phyloP scores from a whole-genome alignment of 2,329 filamentous ascomycete genomes.

The Sporothrix pseudoabietina region DNA sequence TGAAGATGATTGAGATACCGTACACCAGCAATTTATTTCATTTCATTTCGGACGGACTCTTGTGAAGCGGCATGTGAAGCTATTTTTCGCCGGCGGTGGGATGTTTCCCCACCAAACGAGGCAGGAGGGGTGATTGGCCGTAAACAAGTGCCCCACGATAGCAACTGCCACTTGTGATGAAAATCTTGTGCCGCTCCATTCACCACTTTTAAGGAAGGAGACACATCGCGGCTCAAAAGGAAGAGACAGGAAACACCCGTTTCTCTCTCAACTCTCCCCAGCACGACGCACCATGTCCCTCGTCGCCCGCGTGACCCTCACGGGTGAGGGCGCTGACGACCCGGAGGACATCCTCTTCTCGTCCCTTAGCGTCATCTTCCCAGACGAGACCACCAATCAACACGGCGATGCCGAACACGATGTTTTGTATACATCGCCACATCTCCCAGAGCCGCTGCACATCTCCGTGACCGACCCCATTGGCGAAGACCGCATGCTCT shows the following conservation, averaged over 20 bases:
- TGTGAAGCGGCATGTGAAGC: background rate
- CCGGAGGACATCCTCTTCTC: conserved; percentile 64
- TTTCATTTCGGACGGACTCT: background rate
- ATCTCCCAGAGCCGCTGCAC: conserved; percentile 49
- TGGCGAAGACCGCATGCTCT: conserved; percentile 60
- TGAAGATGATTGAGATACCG: background rate
- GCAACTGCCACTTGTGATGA: background rate
- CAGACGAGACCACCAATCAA: conserved; percentile 66
- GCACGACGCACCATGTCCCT: conserved; percentile 49
- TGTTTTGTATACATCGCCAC: conserved; percentile 61
- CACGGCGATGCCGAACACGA: conserved; percentile 64
- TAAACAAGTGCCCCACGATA: background rate
- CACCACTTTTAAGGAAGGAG: background rate
- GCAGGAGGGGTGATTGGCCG: background rate
- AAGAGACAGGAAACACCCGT: background rate
- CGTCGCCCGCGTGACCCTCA: conserved; percentile 48
- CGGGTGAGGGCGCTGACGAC: conserved; percentile 43
- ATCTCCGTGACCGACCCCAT: conserved; percentile 53
- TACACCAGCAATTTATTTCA: background rate
- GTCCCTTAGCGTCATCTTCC: conserved; percentile 65
- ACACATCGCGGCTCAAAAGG: background rate
- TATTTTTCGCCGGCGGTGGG: background rate
- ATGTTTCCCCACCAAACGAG: background rate
- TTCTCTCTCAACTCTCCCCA: background rate
- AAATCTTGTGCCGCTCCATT: background rate